Conservation (phyloP, 2,329 filamentous ascomycete species). For the Decorospora gaudefroyi region DNA sequence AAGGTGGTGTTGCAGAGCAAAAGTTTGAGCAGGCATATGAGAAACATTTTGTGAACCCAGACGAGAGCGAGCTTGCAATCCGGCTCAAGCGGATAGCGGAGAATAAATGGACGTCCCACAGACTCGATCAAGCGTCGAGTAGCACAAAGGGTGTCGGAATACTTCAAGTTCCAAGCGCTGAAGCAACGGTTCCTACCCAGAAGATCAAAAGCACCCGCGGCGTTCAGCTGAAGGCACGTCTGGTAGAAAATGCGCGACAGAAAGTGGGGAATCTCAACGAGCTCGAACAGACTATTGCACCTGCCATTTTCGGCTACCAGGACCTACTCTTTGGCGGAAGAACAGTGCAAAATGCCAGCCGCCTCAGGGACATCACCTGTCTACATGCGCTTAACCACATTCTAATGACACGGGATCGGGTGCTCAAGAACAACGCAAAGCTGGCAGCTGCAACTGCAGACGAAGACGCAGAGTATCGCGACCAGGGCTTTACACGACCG, state of each 20-base stretch:
- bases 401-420: slow-evolving; percentile 87
- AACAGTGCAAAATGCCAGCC: slow-evolving; percentile 68
- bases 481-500: slow-evolving; percentile 93
- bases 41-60: slow-evolving; percentile 72
- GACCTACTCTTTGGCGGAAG: slow-evolving; percentile 79
- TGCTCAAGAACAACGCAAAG: slow-evolving; percentile 89
- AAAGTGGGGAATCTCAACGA: slow-evolving; percentile 59
- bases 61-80: slow-evolving; percentile 63
- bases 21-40: slow-evolving; percentile 71
- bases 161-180: slow-evolving; percentile 31
- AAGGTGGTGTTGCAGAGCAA: slow-evolving; percentile 16
- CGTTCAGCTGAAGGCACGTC: slow-evolving; percentile 41
- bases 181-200: slow-evolving; percentile 21
- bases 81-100: slow-evolving; percentile 54
- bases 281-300: slow-evolving; percentile 67
- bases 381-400: slow-evolving; percentile 90
- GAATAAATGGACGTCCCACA: slow-evolving; percentile 56
- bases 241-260: slow-evolving; percentile 37
- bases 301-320: slow-evolving; percentile 77
- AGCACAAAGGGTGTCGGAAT: slow-evolving; percentile 26
- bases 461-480: slow-evolving; percentile 71
- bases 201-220: slow-evolving; percentile 34
- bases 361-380: slow-evolving; percentile 72
- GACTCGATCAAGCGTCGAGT: slow-evolving; percentile 35
- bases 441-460: slow-evolving; percentile 68